Evolutionary conservation across 2,329 filamentous ascomycete species (phyloP).

Genomic region (Hyphodiscus sp.): DNA sequence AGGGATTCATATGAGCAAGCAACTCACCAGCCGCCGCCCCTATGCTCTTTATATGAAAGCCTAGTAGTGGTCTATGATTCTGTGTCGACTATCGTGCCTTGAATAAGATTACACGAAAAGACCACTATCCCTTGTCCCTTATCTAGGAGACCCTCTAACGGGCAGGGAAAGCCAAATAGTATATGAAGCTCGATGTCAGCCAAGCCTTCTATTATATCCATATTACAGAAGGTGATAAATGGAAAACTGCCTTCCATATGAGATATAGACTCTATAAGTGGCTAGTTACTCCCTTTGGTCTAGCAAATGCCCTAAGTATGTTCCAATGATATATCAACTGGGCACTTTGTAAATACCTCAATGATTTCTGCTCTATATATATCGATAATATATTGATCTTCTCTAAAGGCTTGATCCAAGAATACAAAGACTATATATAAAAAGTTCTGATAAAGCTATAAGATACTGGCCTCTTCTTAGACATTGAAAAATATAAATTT

Average conservation of each 20-base stretch:
- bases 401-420: not conserved
- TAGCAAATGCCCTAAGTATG: constrained; percentile 17
- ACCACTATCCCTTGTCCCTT: constrained; percentile 23
- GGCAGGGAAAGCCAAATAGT: constrained; percentile 16
- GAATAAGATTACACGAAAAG: constrained; percentile 24
- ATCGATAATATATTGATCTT: constrained; percentile 14
- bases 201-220: constrained; percentile 19
- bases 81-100: constrained; percentile 25
- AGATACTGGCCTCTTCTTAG: not conserved
- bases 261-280: constrained; percentile 26
- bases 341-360: constrained; percentile 8
- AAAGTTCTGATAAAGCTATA: not conserved
- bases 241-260: constrained; percentile 17
- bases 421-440: not conserved
- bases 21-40: constrained; percentile 4
- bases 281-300: no score
- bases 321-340: constrained; percentile 12
- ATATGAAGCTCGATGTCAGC: constrained; percentile 24
- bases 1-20: constrained; percentile 12
- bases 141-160: constrained; percentile 21
- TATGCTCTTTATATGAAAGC: constrained; percentile 16
- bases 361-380: constrained; percentile 11
- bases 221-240: constrained; percentile 15
- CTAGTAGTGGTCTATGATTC: constrained; percentile 14
- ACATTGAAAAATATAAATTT: constrained; percentile 19